Percentiles rank a stretch among this genome's conserved stretches.
Evolutionary conservation across 345 rosid genomes (phyloP).

Genomic region (Eucalyptus sp.): DNA sequence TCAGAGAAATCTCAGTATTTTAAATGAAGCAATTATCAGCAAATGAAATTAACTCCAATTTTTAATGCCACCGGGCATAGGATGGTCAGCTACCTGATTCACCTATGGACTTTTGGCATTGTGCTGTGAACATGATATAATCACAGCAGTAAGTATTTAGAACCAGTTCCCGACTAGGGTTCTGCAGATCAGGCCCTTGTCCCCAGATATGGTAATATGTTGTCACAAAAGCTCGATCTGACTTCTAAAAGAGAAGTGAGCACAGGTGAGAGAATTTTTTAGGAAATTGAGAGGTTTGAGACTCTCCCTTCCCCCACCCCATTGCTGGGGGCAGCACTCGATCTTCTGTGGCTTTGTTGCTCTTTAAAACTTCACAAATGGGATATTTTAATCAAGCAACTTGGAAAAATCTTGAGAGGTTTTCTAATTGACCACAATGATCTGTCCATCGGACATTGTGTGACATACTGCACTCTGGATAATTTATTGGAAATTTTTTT

Average conservation of each 20-base stretch:
- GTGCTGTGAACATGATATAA: not conserved
- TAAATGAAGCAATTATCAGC: not conserved
- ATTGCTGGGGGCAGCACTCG: not conserved
- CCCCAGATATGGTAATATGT: not conserved
- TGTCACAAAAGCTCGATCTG: not conserved
- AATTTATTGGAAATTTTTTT: not conserved
- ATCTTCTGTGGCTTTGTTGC: not conserved
- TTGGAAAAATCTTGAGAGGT: not conserved
- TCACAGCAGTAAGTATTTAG: not conserved
- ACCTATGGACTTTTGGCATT: not conserved
- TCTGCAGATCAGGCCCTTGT: not conserved
- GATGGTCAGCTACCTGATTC: not conserved
- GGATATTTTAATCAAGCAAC: not conserved
- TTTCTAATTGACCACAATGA: not conserved
- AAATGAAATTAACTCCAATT: not conserved
- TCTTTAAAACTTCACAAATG: not conserved
- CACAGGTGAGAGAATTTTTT: not conserved
- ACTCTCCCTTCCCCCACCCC: not conserved
- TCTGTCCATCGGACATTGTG: not conserved
- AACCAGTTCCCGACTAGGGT: not conserved
- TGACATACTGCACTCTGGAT: not conserved
- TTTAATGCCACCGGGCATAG: not conserved
- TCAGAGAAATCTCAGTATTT: not conserved
- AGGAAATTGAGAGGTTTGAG: not conserved
- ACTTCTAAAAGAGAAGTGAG: not conserved